phyloP scores from a whole-genome alignment of 73 alveolate species.

The Strombidium stylifer region DNA sequence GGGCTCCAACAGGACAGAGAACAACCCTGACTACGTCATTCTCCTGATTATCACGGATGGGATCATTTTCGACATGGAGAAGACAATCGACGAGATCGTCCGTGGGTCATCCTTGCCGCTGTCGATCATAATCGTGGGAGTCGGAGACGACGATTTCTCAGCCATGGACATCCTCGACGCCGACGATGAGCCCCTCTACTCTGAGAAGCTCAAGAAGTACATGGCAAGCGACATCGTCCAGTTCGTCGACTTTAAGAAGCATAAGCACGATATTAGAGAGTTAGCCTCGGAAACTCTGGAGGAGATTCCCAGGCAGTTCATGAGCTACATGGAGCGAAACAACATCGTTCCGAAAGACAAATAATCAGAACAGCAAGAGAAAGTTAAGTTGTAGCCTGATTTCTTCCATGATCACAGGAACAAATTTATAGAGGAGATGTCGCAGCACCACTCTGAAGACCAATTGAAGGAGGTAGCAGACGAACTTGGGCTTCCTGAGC shows the following conservation, averaged over 20 bases:
- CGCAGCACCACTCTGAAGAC: too few relatives aligned
- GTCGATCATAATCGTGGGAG: conserved; percentile 91
- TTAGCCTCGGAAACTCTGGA: conserved; percentile 87
- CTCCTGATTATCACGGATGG: conserved; percentile 95
- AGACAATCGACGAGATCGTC: conserved; percentile 86
- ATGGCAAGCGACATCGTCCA: conserved; percentile 79
- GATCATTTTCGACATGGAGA: conserved; percentile 79
- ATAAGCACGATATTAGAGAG: conserved; percentile 60
- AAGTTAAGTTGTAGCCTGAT: conserved; percentile 27
- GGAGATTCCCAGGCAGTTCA: conserved; percentile 86
- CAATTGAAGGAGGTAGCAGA: too few relatives aligned
- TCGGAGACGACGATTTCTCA: conserved; percentile 90
- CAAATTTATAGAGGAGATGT: too few relatives aligned
- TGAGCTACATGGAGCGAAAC: conserved; percentile 69
- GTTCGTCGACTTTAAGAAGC: conserved; percentile 79
- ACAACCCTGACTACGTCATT: conserved; percentile 41
- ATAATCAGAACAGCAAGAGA: conserved; percentile 32
- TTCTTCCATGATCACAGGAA: too few relatives aligned
- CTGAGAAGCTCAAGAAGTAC: conserved; percentile 52
- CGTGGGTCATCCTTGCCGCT: conserved; percentile 88
- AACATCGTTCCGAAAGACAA: conserved; percentile 55
- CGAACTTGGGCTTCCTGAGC: too few relatives aligned
- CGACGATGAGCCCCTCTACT: conserved; percentile 81
- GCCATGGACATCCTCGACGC: conserved; percentile 90
- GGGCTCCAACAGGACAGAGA: background rate